These are phyloP conservation scores for Malassezia pachydermatis DNA, from an alignment of 1,284 basidiomycete species.

Conservation along the genomic window DNA sequence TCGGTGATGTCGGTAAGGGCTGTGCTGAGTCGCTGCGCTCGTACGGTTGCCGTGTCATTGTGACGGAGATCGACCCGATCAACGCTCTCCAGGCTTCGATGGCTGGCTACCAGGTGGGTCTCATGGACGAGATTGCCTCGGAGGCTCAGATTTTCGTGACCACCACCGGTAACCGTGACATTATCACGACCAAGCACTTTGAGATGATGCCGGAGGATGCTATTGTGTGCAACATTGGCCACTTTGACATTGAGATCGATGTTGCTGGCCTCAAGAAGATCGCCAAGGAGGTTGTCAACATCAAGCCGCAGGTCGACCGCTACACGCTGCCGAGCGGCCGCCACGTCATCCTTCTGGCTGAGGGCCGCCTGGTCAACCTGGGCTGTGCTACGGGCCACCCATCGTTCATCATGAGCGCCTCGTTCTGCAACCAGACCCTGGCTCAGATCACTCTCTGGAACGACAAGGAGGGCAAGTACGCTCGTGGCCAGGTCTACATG, in stretches of 20 bases:
- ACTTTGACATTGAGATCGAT: slow-evolving; percentile 98
- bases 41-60: slow-evolving; percentile 87
- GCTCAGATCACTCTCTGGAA: slow-evolving; percentile 98
- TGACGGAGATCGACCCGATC: slow-evolving; percentile 99
- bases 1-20: slow-evolving; percentile 98
- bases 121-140: slow-evolving; percentile 91
- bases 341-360: slow-evolving; percentile 92
- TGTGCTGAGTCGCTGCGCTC: slow-evolving; percentile 94
- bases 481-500: slow-evolving; percentile 53
- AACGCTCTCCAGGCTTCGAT: slow-evolving; percentile 98
- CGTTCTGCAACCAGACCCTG: slow-evolving; percentile 96
- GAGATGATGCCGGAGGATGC: slow-evolving; percentile 91
- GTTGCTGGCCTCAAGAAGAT: slow-evolving; percentile 97
- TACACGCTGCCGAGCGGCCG: slow-evolving; percentile 63
- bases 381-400: slow-evolving; percentile 60
- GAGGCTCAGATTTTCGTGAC: slow-evolving; percentile 90
- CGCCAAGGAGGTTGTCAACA: slow-evolving; percentile 71
- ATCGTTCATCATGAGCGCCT: slow-evolving; percentile 97
- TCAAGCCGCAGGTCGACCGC: slow-evolving; percentile 99
- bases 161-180: slow-evolving; percentile 97
- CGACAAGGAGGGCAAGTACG: slow-evolving; percentile 64
- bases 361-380: slow-evolving; percentile 97
- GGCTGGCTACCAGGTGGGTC: slow-evolving; percentile 97
- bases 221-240: slow-evolving; percentile 97
- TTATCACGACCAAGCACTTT: slow-evolving; percentile 89